These are phyloP conservation scores for Claviceps maximensis DNA, from an alignment of 2,329 filamentous ascomycete species.

Conservation along the genomic window DNA sequence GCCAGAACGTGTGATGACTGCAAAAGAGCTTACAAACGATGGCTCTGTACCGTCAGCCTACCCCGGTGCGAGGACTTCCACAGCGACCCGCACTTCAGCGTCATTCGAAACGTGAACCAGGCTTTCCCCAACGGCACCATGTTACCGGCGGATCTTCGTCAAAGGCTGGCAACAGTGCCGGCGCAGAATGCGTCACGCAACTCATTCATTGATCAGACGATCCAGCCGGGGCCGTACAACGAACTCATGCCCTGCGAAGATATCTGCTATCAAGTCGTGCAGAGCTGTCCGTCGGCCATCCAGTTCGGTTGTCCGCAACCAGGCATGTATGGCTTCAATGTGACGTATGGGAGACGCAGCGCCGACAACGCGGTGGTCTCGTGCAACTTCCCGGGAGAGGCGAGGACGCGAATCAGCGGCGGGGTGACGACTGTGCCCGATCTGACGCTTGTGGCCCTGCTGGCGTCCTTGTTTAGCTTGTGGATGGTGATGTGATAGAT, in stretches of 20 bases:
- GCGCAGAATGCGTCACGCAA: conserved; percentile 47
- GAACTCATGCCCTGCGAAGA: conserved; percentile 83
- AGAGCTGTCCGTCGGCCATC: conserved; percentile 67
- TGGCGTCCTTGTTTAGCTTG: background rate
- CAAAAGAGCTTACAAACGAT: conserved; percentile 70
- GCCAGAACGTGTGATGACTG: conserved; percentile 66
- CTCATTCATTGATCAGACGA: conserved; percentile 52
- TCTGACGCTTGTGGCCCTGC: conserved; percentile 1
- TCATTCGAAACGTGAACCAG: conserved; percentile 55
- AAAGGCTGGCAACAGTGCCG: conserved; percentile 11
- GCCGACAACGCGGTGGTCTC: conserved; percentile 13
- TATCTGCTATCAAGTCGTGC: conserved; percentile 74
- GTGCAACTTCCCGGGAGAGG: conserved; percentile 27
- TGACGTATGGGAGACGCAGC: conserved; percentile 22
- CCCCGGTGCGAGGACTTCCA: conserved; percentile 83
- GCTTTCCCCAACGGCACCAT: conserved; percentile 56
- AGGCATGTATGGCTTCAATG: conserved; percentile 19
- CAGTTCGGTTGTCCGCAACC: conserved; percentile 59
- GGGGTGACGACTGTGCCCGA: conserved; percentile 9
- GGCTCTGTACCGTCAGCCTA: conserved; percentile 88
- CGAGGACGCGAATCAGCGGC: conserved; percentile 16
- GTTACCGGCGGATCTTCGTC: conserved; percentile 25
- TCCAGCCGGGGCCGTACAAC: conserved; percentile 82
- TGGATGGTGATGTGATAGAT: background rate
- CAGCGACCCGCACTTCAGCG: conserved; percentile 30